Conservation (phyloP, 345 rosid species). For the Gossypium thurberi region DNA sequence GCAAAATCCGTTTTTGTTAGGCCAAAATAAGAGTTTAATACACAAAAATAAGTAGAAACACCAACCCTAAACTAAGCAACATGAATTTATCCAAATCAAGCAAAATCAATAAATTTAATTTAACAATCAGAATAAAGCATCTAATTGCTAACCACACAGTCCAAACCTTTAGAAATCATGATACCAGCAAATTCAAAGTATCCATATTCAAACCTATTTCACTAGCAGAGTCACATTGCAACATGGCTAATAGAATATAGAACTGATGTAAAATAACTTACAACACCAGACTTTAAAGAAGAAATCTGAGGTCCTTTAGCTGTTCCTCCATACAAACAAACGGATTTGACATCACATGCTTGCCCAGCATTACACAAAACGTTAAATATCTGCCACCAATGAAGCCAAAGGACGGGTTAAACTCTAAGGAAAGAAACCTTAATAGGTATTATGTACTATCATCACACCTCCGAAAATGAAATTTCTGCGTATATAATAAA, state of each 20-base stretch:
- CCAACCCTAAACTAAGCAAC: not conserved
- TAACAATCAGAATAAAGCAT: not conserved
- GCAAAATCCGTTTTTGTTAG: not conserved
- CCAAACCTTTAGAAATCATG: not conserved
- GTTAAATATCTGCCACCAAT: constrained; percentile 54
- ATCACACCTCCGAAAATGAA: not conserved
- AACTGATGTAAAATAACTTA: constrained; percentile 28
- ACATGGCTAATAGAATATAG: constrained; percentile 7
- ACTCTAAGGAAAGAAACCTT: not conserved
- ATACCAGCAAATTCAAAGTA: not conserved
- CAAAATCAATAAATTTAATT: not conserved
- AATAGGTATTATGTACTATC: not conserved
- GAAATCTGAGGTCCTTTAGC: constrained; percentile 77
- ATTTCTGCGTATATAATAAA: not conserved
- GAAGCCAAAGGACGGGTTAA: not conserved
- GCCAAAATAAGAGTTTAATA: not conserved
- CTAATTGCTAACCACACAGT: not conserved
- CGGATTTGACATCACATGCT: constrained; percentile 59
- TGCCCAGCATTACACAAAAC: constrained; percentile 77
- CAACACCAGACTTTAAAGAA: constrained; percentile 66
- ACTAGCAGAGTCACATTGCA: not conserved
- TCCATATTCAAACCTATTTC: not conserved
- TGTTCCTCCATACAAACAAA: constrained; percentile 88
- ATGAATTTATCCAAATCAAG: not conserved
- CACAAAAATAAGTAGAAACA: not conserved